Conservation (phyloP, 1,139 yeast genomes). For the Protomyces arabidopsidicola region DNA sequence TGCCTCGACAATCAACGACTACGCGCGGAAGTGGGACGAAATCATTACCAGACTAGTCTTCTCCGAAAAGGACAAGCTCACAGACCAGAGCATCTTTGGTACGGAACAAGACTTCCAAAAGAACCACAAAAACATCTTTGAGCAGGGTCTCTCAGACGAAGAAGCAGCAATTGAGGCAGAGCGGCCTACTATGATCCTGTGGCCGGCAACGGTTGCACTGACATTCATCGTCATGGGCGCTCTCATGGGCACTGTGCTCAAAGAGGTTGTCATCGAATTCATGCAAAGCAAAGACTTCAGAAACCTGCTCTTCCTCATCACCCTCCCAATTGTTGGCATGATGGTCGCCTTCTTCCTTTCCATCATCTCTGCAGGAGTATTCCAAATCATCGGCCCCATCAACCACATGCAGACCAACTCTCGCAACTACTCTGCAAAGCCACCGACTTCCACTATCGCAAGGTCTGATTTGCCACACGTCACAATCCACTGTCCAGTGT, state of each 20-base stretch:
- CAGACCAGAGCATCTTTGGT: conserved; percentile 16
- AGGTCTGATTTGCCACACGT: conserved; percentile 30
- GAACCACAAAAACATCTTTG: background rate
- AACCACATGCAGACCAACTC: conserved; percentile 28
- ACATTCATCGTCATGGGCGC: conserved; percentile 15
- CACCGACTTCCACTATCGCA: conserved; percentile 25
- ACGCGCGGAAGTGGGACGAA: conserved; percentile 22
- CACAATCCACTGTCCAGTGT: conserved; percentile 31
- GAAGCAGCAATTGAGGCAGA: background rate
- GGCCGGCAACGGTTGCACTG: conserved; percentile 13
- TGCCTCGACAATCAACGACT: conserved; percentile 21
- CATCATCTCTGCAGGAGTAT: conserved; percentile 20
- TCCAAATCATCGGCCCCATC: conserved; percentile 29
- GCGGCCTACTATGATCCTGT: conserved; percentile 18
- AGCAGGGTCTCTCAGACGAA: conserved; percentile 6
- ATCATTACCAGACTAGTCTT: conserved; percentile 16
- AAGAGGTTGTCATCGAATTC: conserved; percentile 7
- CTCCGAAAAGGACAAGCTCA: conserved; percentile 11
- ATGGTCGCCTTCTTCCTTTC: conserved; percentile 26
- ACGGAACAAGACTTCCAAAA: conserved; percentile 2
- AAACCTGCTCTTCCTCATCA: conserved; percentile 17
- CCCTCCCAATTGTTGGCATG: conserved; percentile 21
- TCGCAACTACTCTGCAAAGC: conserved; percentile 22
- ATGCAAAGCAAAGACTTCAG: conserved; percentile 9
- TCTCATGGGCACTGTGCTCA: conserved; percentile 8